Conservation (phyloP, 306 rosid species). For the Quercus suber region DNA sequence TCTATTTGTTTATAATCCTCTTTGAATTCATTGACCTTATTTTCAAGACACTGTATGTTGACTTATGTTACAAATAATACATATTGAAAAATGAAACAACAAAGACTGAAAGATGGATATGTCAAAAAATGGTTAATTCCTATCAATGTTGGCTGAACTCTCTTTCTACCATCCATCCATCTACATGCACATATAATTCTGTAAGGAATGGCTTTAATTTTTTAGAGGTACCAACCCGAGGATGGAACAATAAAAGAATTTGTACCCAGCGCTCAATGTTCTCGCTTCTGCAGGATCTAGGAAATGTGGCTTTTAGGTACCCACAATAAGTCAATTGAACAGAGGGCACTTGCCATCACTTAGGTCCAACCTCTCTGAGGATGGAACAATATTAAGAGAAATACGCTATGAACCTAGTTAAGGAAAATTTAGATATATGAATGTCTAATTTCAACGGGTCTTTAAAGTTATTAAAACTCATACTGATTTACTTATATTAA, state of each 20-base stretch:
- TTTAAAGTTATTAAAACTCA: too few species aligned
- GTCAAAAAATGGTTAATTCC: background rate
- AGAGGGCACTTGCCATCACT: too few species aligned
- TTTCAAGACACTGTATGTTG: background rate
- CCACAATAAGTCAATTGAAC: too few species aligned
- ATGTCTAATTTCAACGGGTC: too few species aligned
- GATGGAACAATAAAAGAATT: too few species aligned
- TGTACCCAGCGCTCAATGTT: too few species aligned
- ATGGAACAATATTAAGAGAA: background rate
- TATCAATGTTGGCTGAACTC: background rate
- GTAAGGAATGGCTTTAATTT: background rate
- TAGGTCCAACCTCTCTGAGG: too few species aligned
- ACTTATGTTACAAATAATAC: background rate
- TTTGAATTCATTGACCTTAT: background rate
- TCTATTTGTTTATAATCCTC: background rate
- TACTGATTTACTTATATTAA: too few species aligned
- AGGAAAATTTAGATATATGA: background rate
- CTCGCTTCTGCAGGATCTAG: too few species aligned
- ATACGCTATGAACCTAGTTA: background rate
- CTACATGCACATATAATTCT: background rate
- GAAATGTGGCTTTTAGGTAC: too few species aligned
- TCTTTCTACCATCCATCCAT: background rate
- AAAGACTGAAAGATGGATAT: background rate
- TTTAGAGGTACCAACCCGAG: background rate
- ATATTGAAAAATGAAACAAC: too few species aligned